Evolutionary conservation across 768 basidiomycete genomes (phyloP).

Genomic region (Boletus tylopilopsis): DNA sequence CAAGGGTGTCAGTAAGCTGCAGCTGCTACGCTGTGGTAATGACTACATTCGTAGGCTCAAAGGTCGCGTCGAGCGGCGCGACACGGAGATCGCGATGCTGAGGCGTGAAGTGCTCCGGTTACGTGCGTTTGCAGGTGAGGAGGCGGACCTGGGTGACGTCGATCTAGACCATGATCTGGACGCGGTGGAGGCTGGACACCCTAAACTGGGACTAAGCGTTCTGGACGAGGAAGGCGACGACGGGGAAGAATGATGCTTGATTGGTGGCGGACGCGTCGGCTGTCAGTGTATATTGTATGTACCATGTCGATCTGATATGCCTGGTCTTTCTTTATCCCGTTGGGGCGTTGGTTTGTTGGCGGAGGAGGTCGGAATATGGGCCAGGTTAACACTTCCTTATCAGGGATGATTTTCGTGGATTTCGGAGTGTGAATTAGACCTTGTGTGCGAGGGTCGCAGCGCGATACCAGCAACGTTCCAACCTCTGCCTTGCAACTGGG

Average conservation of each 20-base stretch:
- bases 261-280: not conserved
- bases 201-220: constrained; percentile 18
- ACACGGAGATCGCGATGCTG: constrained; percentile 69
- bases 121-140: constrained; percentile 35
- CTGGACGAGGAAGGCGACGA: constrained; percentile 36
- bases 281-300: constrained; percentile 5
- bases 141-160: constrained; percentile 18
- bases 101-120: constrained; percentile 64
- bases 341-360: not conserved
- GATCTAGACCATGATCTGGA: constrained; percentile 31
- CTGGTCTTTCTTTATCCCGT: not conserved
- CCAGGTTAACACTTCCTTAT: constrained; percentile 11
- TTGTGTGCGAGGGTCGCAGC: not conserved
- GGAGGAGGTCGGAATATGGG: no score
- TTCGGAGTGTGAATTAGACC: constrained; percentile 20
- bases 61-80: constrained; percentile 71
- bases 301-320: constrained; percentile 9
- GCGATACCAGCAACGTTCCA: not conserved
- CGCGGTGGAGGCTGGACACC: constrained; percentile 21
- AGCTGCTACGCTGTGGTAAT: constrained; percentile 87
- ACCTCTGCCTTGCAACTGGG: no score
- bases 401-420: constrained; percentile 24
- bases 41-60: constrained; percentile 80
- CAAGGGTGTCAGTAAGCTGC: constrained; percentile 90
- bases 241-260: constrained; percentile 20